phyloP scores from a whole-genome alignment of 2,329 filamentous ascomycete genomes.

The Aspergillus unguis region DNA sequence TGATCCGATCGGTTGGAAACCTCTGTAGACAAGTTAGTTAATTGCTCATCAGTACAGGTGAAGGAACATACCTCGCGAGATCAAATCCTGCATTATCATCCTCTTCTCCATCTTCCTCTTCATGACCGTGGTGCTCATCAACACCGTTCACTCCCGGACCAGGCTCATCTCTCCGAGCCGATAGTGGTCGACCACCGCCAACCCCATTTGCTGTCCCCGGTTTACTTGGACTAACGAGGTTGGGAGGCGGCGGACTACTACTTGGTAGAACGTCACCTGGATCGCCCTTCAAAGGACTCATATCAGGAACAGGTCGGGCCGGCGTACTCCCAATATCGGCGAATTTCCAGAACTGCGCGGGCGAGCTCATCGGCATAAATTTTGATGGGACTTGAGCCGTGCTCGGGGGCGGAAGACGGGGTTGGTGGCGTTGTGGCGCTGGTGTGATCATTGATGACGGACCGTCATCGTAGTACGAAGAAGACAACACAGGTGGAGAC shows the following conservation, averaged over 20 bases:
- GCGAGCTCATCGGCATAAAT: conserved; percentile 52
- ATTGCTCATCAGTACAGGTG: too few relatives aligned
- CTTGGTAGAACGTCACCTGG: conserved; percentile 40
- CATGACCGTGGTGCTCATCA: conserved; percentile 10
- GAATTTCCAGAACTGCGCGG: conserved; percentile 51
- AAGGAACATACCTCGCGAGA: conserved; percentile 42
- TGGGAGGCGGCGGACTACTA: conserved; percentile 48
- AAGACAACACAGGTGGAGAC: conserved; percentile 48
- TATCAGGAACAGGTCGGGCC: conserved; percentile 41
- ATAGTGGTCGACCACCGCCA: conserved; percentile 28
- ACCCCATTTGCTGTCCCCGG: conserved; percentile 34
- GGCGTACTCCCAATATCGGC: conserved; percentile 47
- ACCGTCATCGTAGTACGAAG: conserved; percentile 48
- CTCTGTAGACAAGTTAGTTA: conserved; percentile 28
- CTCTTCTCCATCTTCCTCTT: conserved; percentile 30
- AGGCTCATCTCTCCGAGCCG: conserved; percentile 31
- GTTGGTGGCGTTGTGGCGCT: conserved; percentile 48
- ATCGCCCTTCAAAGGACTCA: conserved; percentile 48
- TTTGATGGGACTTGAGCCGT: conserved; percentile 50
- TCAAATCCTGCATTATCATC: conserved; percentile 46
- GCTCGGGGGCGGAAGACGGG: conserved; percentile 47
- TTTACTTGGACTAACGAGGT: conserved; percentile 45
- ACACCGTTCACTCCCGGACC: conserved; percentile 14
- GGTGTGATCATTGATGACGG: conserved; percentile 49
- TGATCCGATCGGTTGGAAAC: conserved; percentile 49